Conservation (phyloP, 192 early-diverging fungal species). For the Umbelopsis sp. region DNA sequence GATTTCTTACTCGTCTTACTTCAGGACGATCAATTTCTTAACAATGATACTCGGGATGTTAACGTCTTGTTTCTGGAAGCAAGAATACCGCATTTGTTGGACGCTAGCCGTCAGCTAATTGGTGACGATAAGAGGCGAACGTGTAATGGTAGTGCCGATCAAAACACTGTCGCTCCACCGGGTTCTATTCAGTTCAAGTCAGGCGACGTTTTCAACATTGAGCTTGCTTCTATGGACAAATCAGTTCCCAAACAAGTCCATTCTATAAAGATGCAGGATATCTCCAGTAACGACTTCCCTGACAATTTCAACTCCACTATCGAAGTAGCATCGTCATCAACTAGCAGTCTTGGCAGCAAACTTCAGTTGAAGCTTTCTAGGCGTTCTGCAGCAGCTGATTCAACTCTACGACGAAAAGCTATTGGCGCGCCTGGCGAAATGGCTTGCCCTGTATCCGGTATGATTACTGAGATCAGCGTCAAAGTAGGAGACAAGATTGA, state of each 20-base stretch:
- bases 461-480: conserved; percentile 33
- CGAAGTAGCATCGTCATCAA: neutral
- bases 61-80: conserved; percentile 83
- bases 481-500: conserved; percentile 24
- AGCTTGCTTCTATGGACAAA: neutral
- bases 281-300: conserved; percentile 31
- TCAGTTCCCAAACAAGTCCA: neutral
- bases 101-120: neutral
- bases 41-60: conserved; percentile 57
- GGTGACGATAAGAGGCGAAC: neutral
- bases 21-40: conserved; percentile 73
- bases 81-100: conserved; percentile 6
- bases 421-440: conserved; percentile 14
- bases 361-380: neutral
- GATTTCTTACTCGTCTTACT: conserved; percentile 81
- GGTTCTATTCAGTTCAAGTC: conserved; percentile 34
- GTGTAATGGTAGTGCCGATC: neutral
- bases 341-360: neutral
- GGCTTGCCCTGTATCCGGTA: conserved; percentile 31
- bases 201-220: conserved; percentile 32
- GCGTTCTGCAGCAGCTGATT: conserved; percentile 14
- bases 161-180: neutral
- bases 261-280: conserved; percentile 25
- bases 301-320: conserved; percentile 17
- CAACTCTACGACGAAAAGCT: conserved; percentile 26